These are phyloP conservation scores for Neonectria punicea DNA, from an alignment of 2,329 filamentous ascomycete species.

Conservation along the genomic window DNA sequence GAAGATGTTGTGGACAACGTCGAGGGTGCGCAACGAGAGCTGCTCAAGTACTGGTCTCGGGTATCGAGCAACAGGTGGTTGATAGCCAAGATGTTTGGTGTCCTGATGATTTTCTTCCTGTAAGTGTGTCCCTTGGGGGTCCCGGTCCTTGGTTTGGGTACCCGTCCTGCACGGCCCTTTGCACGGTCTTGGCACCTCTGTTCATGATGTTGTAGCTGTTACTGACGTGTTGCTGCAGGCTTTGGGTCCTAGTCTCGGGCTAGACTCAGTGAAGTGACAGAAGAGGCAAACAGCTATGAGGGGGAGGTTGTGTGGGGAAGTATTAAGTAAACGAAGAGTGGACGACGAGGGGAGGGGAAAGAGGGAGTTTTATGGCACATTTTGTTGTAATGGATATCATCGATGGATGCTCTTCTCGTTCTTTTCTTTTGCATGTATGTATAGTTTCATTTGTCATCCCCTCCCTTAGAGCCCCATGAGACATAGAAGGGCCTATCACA, in stretches of 20 bases:
- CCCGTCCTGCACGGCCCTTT: neutral
- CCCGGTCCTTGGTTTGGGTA: neutral
- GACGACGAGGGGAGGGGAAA: conserved; percentile 19
- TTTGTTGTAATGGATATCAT: conserved; percentile 41
- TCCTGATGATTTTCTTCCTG: conserved; percentile 94
- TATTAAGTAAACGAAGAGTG: conserved; percentile 17
- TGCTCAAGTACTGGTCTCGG: conserved; percentile 96
- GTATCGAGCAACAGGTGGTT: conserved; percentile 97
- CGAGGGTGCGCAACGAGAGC: conserved; percentile 91
- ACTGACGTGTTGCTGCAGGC: conserved; percentile 37
- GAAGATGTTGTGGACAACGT: conserved; percentile 99
- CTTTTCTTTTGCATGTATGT: conserved; percentile 36
- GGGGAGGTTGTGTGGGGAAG: conserved; percentile 22
- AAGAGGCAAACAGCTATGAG: conserved; percentile 20
- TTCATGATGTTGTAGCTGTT: conserved; percentile 22
- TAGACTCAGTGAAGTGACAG: conserved; percentile 32
- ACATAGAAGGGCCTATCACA: conserved; percentile 20
- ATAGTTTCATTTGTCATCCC: conserved; percentile 32
- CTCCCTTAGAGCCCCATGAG: conserved; percentile 23
- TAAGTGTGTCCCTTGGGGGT: conserved; percentile 48
- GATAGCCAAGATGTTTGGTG: conserved; percentile 81
- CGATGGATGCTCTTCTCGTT: conserved; percentile 32
- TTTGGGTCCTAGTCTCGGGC: conserved; percentile 54
- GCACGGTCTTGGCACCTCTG: neutral
- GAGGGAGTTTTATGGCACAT: conserved; percentile 30